phyloP scores from a whole-genome alignment of 495 filamentous ascomycete species.

The Xylaria acuta region DNA sequence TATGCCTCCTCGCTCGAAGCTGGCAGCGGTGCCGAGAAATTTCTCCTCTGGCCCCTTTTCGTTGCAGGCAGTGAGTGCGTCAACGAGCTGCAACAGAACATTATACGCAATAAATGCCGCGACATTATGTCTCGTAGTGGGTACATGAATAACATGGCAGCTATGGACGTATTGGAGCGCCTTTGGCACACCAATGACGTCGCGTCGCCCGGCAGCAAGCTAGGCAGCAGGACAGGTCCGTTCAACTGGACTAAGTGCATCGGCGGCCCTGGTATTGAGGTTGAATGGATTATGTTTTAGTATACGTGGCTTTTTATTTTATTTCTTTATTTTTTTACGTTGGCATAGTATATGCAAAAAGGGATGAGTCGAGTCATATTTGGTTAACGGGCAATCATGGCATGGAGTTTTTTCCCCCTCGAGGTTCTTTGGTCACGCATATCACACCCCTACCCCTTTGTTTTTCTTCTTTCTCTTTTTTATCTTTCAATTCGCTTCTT shows the following conservation, averaged over 20 bases:
- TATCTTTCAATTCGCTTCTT: constrained; percentile 15
- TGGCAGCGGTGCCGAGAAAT: constrained; percentile 73
- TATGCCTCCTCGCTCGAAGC: constrained; percentile 80
- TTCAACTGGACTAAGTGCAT: constrained; percentile 83
- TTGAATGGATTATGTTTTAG: constrained; percentile 88
- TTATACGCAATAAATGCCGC: constrained; percentile 78
- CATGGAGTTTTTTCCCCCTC: constrained; percentile 16
- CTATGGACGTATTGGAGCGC: constrained; percentile 82
- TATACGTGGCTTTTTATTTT: not conserved
- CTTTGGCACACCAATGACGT: constrained; percentile 70
- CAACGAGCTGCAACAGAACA: constrained; percentile 74
- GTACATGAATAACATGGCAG: constrained; percentile 90
- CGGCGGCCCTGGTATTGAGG: constrained; percentile 68
- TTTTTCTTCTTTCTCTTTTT: not conserved
- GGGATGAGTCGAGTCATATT: constrained; percentile 1
- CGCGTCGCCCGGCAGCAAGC: constrained; percentile 48
- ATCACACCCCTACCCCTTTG: not conserved
- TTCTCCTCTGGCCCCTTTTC: constrained; percentile 93
- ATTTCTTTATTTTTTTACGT: not conserved
- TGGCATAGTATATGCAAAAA: constrained; percentile 9
- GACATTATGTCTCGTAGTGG: constrained; percentile 88
- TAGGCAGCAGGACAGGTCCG: constrained; percentile 47
- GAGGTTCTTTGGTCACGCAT: not conserved
- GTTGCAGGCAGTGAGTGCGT: constrained; percentile 91
- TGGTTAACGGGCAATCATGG: constrained; percentile 16